Evolutionary conservation across 2,329 filamentous ascomycete genomes (phyloP).

Genomic region (Ceratocystis huliohia): DNA sequence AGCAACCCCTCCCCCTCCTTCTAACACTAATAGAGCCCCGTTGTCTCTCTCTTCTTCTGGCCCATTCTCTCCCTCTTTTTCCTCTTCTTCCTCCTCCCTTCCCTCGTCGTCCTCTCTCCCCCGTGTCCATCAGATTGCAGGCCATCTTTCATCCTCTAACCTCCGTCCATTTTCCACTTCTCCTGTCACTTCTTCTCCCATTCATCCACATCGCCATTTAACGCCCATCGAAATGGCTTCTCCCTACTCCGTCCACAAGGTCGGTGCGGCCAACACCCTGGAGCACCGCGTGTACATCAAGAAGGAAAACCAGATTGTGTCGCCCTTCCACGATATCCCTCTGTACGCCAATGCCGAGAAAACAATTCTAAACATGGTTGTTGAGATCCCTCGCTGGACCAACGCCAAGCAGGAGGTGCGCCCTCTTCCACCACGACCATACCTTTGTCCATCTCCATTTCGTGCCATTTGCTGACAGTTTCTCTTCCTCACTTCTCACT

Average conservation of each 20-base stretch:
- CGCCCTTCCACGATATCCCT: conserved; percentile 96
- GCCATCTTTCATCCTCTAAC: conserved; percentile 17
- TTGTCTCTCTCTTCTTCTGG: conserved; percentile 8
- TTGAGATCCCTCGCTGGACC: conserved; percentile 99
- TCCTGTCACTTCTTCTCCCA: conserved; percentile 12
- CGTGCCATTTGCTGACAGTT: conserved; percentile 1
- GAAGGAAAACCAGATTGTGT: conserved; percentile 88
- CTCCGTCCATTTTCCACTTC: not conserved
- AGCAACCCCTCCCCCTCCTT: conserved; percentile 16
- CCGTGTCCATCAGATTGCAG: conserved; percentile 20
- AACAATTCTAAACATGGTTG: conserved; percentile 96
- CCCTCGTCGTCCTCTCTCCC: conserved; percentile 18
- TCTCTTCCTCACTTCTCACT: conserved; percentile 2
- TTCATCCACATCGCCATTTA: conserved; percentile 25
- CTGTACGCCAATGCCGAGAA: conserved; percentile 95
- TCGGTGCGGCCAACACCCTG: conserved; percentile 80
- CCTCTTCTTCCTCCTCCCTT: conserved; percentile 13
- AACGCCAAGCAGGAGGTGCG: conserved; percentile 98
- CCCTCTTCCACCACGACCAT: conserved; percentile 23
- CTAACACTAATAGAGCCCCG: conserved; percentile 1
- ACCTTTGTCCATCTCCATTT: not conserved
- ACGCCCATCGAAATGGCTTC: conserved; percentile 39
- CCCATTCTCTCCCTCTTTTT: conserved; percentile 4
- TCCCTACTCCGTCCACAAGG: conserved; percentile 68
- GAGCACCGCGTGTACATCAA: conserved; percentile 97